Evolutionary conservation across 2,329 filamentous ascomycete genomes (phyloP), one percentile per base, ranked within the genome.

Genomic region (Colletotrichum theobromicola): DNA sequence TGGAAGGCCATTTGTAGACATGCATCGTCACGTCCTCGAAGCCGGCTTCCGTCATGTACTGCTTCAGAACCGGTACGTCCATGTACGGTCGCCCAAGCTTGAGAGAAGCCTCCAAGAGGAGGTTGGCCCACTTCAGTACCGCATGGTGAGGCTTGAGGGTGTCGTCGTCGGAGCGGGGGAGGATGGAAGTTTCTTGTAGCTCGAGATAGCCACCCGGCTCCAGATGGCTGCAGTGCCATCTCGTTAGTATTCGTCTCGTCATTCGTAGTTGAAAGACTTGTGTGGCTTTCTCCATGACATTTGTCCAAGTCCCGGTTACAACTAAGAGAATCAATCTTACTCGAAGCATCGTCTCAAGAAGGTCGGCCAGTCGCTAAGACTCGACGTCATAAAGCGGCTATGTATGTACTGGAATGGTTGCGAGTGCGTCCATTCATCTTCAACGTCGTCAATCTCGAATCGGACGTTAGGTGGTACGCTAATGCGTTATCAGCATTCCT

Each of bases 131-230:
- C 70, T 26, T 50, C 4, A 81, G 75, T 0, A 77, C 65, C 21
- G 85, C 79, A 3, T 79, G 81, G 2, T 80, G 84, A 4, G 79
- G 79, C 2, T 30, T 50, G 65, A 87, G 80, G 5, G 58, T 62
- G 9, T 13, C 58, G 15, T 62, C 58, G 15, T 62, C 58, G 0
- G 58, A 62, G 0, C 76, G 35, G 2, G 70, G 37, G 28, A 62
- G 35, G 5, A 75, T 35, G 46, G 60, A 35, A 28, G 62, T 26
- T 55, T 75, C 73, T 9, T 75, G 50, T 18, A 84, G 63, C 72
- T 88, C 86, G 21, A 86, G 78, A 79, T 80, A 85, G 55, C 85
- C 86, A 30, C 85, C 87, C 1, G 86, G 85, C 21, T 79, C 80
- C 9, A 84, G 78, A 71, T 81, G 85, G 75, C 72, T 71, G 13